Percentiles rank a stretch among this genome's conserved stretches.
phyloP scores from a whole-genome alignment of 805 yeast species.

The Blastobotrys muscicola region DNA sequence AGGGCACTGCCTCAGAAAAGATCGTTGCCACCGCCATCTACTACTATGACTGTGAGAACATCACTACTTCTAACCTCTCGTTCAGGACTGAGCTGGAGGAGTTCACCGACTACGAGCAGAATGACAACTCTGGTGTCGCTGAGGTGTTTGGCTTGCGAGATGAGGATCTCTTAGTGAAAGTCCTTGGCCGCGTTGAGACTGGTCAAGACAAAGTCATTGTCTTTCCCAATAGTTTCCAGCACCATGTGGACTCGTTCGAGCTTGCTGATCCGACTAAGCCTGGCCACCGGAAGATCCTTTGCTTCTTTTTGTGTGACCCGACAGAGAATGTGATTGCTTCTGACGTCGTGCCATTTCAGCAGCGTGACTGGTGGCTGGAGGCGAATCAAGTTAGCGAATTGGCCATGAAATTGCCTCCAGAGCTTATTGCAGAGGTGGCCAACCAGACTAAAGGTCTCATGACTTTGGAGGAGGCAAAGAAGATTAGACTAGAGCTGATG shows the following conservation, averaged over 20 bases:
- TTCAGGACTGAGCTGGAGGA: constrained; percentile 21
- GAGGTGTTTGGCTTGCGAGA: constrained; percentile 28
- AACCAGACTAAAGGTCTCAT: no score
- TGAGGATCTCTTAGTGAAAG: constrained; percentile 21
- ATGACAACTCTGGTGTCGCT: constrained; percentile 23
- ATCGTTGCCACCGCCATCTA: constrained; percentile 35
- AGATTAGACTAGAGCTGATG: no score
- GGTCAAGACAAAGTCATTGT: constrained; percentile 26
- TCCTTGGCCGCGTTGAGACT: constrained; percentile 25
- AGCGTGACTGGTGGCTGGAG: constrained; percentile 25
- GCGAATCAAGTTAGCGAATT: no score
- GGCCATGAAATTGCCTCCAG: no score
- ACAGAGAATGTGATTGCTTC: constrained; percentile 23
- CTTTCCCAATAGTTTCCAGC: constrained; percentile 34
- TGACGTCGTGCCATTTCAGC: constrained; percentile 33
- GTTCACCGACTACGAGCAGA: constrained; percentile 26
- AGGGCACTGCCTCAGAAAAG: constrained; percentile 34
- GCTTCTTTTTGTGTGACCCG: constrained; percentile 35
- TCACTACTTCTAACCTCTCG: constrained; percentile 28
- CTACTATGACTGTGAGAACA: constrained; percentile 34
- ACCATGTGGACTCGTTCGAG: constrained; percentile 33
- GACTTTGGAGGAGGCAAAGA: no score
- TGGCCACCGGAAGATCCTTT: constrained; percentile 33
- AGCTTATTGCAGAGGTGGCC: no score
- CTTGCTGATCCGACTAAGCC: constrained; percentile 29